Evolutionary conservation across 305 asterid species (phyloP), one percentile per base, ranked within the genome.

Genomic region (Fraxinus ornus): DNA sequence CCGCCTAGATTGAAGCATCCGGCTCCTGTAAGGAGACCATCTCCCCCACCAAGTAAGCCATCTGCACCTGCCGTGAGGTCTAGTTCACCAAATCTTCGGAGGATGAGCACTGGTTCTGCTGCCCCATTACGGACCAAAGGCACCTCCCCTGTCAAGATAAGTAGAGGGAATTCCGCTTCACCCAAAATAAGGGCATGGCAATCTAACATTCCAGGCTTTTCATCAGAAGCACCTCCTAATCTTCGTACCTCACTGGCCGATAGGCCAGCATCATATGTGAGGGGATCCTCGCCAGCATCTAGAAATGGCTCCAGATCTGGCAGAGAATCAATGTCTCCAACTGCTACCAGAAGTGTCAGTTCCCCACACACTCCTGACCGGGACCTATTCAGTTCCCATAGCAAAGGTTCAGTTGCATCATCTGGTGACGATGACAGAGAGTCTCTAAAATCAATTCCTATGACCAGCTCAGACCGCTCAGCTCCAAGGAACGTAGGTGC

Each of bases 211-310:
- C 96, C 95, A 30, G 96, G 98, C 32, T 94, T 97, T 89, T 90
- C 98, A 28, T 88, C 85, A 26, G 98, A 97, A 89, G 98, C 92
- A 76, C 99, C 99, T 47, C 98, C 98, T 77, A 94, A 94, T 89
- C 99, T 97, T 80, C 97, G 99, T 71, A 94, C 99, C 75, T 97
- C 99, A n/a, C 84, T 94, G 86, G 98, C 93, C 80, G 98, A 97
- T 85, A 91, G 98, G 83, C 98, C 99, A 44, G 95, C 95, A 47
- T 94, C 99, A 78, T 93, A 94, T 80, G 97, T 97, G 82, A 88
- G 99, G 79, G 99, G 99, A 26, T 91, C 99, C 84, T 96, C 99
- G 21, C 99, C 98, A 10, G 98, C 98, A 78, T 96, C 98, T 4
- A 89, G 97, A 85, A 94, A 90, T 83, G 93, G 97, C 80, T 84